phyloP scores from a whole-genome alignment of 257 asterid genomes.

The Solanum raphanifolium region DNA sequence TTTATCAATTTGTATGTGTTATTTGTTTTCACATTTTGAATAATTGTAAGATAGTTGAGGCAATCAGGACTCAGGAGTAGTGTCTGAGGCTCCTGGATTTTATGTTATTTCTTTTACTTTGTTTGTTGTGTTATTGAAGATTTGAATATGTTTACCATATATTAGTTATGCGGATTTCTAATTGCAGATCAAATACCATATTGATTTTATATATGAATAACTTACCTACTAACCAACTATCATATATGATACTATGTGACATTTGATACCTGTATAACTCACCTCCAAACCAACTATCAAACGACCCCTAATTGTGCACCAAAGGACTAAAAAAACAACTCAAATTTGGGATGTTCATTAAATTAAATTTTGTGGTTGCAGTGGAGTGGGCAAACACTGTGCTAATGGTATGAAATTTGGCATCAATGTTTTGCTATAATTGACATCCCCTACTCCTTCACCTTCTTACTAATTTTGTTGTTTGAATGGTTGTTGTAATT shows the following conservation, averaged over 20 bases:
- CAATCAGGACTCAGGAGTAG: not conserved
- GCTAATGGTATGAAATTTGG: constrained; percentile 11
- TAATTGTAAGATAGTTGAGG: not conserved
- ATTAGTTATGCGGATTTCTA: not conserved
- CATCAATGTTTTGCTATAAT: constrained; percentile 5
- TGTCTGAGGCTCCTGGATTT: not conserved
- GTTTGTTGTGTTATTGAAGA: not conserved
- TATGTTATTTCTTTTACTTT: not conserved
- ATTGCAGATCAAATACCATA: not conserved
- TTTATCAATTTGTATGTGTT: not conserved
- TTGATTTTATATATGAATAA: too few species aligned
- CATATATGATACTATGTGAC: too few species aligned
- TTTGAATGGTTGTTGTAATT: constrained; percentile 4
- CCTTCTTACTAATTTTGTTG: not conserved
- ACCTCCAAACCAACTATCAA: too few species aligned
- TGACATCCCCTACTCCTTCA: constrained; percentile 4
- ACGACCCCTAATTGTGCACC: too few species aligned
- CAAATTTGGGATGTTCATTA: too few species aligned
- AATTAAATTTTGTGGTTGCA: too few species aligned
- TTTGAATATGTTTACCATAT: not conserved
- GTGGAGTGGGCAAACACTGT: too few species aligned
- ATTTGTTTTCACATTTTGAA: not conserved
- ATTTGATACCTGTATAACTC: too few species aligned
- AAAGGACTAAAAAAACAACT: too few species aligned
- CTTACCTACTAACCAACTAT: too few species aligned